Base-by-base conservation (phyloP, 2,329 filamentous ascomycete genomes). In the Fusarium luffae region DNA sequence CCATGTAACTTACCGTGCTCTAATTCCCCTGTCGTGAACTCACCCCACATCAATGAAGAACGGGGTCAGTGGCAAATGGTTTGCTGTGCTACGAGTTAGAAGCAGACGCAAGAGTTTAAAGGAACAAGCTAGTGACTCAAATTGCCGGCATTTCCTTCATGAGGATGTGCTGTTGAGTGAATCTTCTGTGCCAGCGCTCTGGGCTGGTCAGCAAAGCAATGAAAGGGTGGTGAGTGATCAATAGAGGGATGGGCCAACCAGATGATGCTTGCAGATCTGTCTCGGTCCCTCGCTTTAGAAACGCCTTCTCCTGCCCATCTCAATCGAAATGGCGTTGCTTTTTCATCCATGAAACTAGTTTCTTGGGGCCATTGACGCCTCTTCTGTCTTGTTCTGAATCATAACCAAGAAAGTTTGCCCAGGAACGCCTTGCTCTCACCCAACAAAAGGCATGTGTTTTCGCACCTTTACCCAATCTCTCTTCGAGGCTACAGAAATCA, bases 211-310 rank as follows among this genome's bases (percentile, higher is more conserved):
- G 47, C 63, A 54, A 54, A 54, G 21, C 43, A 28, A 54, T 48
- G 49, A 21, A 43, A 32, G 23, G 42, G 59, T 32, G 44, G 27
- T 66, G 64, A 55, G 48, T 46, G 49, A 52, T 71, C 64, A 61
- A 70, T 65, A 57, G 57, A 66, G 34, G 55, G 37, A 41, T 68
- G 60, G 30, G 34, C 37, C 42, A 51, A 63, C 51, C 59, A 64
- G 44, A 49, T 59, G 63, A 69, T 43, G 69, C 60, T 54, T 72
- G 69, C 69, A 69, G 67, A 74, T 71, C 67, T 66, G 48, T 72
- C 63, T 69, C 60, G 56, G 56, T 59, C 32, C 46, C 32, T 52
- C 49, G 10, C 49, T 52, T 52, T 42, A 19, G 44, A 66, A 62
- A 51, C 44, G 40, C 51, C 42, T 41, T 61, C 52, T 65, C 49